Base-by-base conservation (phyloP, 164 flowering plant species). In the Sedum album region DNA sequence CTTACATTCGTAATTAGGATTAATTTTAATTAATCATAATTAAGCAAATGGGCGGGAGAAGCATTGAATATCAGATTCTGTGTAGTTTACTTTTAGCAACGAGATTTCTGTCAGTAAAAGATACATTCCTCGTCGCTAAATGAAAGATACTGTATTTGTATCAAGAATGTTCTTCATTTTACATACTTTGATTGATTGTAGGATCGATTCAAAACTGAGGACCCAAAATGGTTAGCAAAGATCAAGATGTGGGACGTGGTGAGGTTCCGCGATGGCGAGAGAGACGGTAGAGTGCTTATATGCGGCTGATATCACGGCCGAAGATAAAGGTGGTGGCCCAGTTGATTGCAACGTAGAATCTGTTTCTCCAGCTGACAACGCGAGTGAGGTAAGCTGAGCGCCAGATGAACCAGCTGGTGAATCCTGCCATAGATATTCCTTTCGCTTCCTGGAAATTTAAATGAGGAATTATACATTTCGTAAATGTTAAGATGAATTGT, bases 281-380 rank as follows among this genome's bases (percentile, higher is more conserved):
- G 38, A 17, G 51, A 46, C n/a, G 18, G 4, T 46, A 46, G 51
- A 20, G 2, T 26, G 23, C 38, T 69, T 77, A 93, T 71, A 93
- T 86, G 51, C 97, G 86, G 78, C 93, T 91, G 69, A 89, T 93
- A 74, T 93, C 98, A 72, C 98, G 96, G 20, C 98, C 98, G 71
- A 93, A 91, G 15, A 91, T 79, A 15, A 89, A 80, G 26, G 96
- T 93, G 13, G 98, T 93, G 9, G 81, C 76, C 98, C 97, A 93
- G 76, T 93, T 91, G 65, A 91, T 77, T 0, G 94, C 93, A 23
- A 93, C 98, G 72, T 93, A 93, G 68, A 93, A 88, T 66, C 98
- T 77, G 84, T 93, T 91, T 81, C 97, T 88, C 98, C 98, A 93
- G 85, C 98, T 93, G 62, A 93, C 62, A 6, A 93, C 93, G 1